phyloP scores from a whole-genome alignment of 768 basidiomycete species.

The Auriscalpium microsporum region DNA sequence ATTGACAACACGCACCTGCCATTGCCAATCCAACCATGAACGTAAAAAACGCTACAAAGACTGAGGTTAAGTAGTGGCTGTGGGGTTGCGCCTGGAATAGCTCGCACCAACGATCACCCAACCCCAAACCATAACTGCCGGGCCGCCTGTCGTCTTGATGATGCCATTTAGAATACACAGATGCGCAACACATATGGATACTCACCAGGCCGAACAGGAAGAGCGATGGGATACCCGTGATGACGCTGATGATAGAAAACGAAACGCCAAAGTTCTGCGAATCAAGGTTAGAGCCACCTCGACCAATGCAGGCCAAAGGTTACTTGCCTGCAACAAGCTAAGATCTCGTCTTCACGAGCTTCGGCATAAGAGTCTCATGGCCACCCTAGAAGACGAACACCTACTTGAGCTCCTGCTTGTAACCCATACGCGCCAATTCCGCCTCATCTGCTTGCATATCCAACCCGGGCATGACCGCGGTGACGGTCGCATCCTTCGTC shows the following conservation, averaged over 20 bases:
- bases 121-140: constrained; percentile 72
- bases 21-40: constrained; percentile 67
- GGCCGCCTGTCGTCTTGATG: constrained; percentile 62
- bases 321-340: constrained; percentile 48
- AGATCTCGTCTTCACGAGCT: constrained; percentile 43
- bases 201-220: constrained; percentile 62
- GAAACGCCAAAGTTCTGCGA: constrained; percentile 63
- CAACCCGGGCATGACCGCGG: constrained; percentile 24
- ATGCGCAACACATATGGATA: constrained; percentile 2
- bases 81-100: background rate
- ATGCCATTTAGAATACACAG: background rate
- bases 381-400: constrained; percentile 15
- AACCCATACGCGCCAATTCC: constrained; percentile 61
- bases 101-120: constrained; percentile 54
- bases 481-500: background rate
- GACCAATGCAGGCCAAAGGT: background rate
- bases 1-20: constrained; percentile 42
- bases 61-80: constrained; percentile 1
- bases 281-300: background rate
- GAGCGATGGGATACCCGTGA: constrained; percentile 63
- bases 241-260: constrained; percentile 70
- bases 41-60: constrained; percentile 48
- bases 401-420: constrained; percentile 61
- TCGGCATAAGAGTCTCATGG: background rate
- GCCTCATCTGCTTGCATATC: constrained; percentile 42